These are phyloP conservation scores for Paramecium pentaurelia DNA, from an alignment of 73 alveolate genomes.

Conservation along the genomic window DNA sequence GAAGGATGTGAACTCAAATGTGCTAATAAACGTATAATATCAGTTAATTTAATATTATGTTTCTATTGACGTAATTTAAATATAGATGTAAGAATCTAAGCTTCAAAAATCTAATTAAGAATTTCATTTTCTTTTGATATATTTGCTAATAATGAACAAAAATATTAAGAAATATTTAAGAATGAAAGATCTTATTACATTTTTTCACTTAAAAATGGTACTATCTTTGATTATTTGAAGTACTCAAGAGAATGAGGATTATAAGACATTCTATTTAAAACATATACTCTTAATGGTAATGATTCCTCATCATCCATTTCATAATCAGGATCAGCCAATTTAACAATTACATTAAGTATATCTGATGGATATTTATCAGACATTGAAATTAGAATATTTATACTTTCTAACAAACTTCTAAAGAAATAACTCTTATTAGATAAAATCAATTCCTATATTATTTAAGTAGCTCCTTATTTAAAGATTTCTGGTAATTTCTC, in stretches of 20 bases:
- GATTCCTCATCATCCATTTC: conserved; percentile 48
- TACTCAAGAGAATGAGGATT: conserved; percentile 9
- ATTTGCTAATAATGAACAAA: conserved; percentile 54
- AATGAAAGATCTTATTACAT: background rate
- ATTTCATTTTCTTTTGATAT: conserved; percentile 56
- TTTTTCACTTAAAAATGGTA: conserved; percentile 23
- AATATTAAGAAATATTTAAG: conserved; percentile 26
- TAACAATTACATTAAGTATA: conserved; percentile 5
- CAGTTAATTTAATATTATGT: conserved; percentile 49
- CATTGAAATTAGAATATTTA: conserved; percentile 42
- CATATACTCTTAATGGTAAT: conserved; percentile 36
- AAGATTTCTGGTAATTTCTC: conserved; percentile 53
- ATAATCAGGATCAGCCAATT: conserved; percentile 51
- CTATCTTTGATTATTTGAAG: conserved; percentile 2
- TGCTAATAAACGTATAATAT: conserved; percentile 48
- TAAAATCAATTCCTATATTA: background rate
- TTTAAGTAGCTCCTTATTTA: conserved; percentile 45
- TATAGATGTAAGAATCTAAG: background rate
- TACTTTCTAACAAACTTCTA: conserved; percentile 47
- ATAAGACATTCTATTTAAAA: conserved; percentile 33
- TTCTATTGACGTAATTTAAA: conserved; percentile 7
- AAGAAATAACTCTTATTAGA: conserved; percentile 37
- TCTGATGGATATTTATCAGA: conserved; percentile 57
- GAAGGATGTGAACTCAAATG: conserved; percentile 54
- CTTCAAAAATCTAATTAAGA: conserved; percentile 44